Base-by-base conservation (phyloP, 2,329 filamentous ascomycete genomes). In the Aspergillus udagawae region DNA sequence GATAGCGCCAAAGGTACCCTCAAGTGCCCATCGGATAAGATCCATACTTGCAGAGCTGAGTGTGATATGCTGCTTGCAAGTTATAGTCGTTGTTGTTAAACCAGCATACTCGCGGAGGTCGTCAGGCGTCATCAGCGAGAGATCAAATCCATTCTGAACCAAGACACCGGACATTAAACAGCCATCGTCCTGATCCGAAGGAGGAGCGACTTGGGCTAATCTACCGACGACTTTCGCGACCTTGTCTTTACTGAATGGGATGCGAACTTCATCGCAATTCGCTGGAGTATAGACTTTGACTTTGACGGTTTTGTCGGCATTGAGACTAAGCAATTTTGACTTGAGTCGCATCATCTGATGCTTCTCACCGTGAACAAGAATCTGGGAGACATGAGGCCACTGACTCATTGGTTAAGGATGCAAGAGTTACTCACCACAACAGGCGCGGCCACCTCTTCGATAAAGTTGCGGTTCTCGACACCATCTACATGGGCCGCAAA, bases 321-420 rank as follows among this genome's bases (percentile, higher is more conserved):
- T 97, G 41, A 97, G 83, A n/a, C 91, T 93, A 3, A 97, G 84
- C 1, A 99, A 82, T 70, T 96, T 95, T 3, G 92, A 97, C 73
- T 96, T 96, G 28, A 99, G 80, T 54, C 94, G 87, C 83, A 94
- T 96, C 92, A 97, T 97, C 71, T 97, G 96, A 71, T 96, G 91
- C 67, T 94, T 92, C 72, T 99, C 94, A 55, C 94, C 94, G 65
- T 99, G 94, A 2, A 99, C 94, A 32, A 99, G 84, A 59, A 99
- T 97, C 90, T 93, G 58, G 1, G 10, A 35, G 8, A 14, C 17
- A 51, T 51, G 6, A 51, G 49, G 10, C 27, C n/a, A 35, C 32
- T 3, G 21, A 23, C 21, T 23, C 12, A 47, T 14, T 25, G 21
- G 23, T 27, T 23, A 47, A 41, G 17, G 21, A 35, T 10, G 14